These are phyloP conservation scores for Rhizopogon rudus DNA, from an alignment of 768 basidiomycete genomes.

Conservation along the genomic window DNA sequence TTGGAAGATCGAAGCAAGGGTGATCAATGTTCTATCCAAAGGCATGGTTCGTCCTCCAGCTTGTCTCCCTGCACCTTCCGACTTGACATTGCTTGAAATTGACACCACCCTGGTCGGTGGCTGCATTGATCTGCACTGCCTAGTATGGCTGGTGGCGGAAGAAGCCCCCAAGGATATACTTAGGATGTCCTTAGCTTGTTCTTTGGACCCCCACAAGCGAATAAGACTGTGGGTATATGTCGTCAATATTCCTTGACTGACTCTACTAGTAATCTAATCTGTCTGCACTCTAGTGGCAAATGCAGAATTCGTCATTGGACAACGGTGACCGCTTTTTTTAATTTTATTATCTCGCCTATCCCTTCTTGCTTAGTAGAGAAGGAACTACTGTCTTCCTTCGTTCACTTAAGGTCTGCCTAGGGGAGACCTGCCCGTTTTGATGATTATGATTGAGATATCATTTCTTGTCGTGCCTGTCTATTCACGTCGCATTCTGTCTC, in stretches of 20 bases:
- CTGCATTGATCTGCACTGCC: conserved; percentile 22
- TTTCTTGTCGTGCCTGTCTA: not conserved
- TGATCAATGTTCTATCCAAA: no score
- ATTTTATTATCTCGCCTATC: not conserved
- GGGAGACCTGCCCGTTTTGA: not conserved
- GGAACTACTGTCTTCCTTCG: no score
- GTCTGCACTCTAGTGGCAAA: not conserved
- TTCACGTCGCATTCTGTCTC: not conserved
- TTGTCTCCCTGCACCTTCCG: conserved; percentile 15
- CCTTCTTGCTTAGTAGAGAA: no score
- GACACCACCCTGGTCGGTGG: conserved; percentile 27
- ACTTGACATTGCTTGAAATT: conserved; percentile 23
- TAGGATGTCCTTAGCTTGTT: conserved; percentile 13
- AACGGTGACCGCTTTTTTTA: not conserved
- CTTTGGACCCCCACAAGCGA: not conserved
- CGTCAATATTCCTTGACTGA: not conserved
- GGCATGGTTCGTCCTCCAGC: conserved; percentile 30
- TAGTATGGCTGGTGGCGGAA: conserved; percentile 32
- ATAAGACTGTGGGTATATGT: not conserved
- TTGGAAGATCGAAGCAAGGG: no score
- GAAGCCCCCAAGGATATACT: conserved; percentile 29
- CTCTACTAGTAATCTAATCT: not conserved
- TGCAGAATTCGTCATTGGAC: no score
- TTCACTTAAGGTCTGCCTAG: no score
- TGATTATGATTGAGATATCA: not conserved